Base-by-base conservation (phyloP, 441 rosid genomes). In the Cnidoscolus chayamansa region DNA sequence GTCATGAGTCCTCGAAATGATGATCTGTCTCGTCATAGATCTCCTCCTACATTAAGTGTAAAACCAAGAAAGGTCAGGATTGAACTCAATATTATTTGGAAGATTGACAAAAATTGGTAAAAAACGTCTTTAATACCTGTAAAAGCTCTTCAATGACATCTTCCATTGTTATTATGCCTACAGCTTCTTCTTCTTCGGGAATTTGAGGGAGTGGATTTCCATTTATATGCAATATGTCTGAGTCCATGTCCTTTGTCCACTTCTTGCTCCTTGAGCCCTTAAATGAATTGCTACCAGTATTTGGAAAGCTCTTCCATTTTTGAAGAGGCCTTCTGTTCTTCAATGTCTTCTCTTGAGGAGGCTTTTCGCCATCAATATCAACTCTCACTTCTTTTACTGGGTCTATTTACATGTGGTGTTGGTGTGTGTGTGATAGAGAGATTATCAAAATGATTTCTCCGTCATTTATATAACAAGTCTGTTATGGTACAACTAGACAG, bases 111-210 rank as follows among this genome's bases (percentile, higher is more conserved):
- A 40, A 40, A 3, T 40, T 40, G 45, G 59, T 40, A 40, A 40
- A 40, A 40, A 40, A 7, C 58, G 37, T 2, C 30, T 32, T 16
- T 11, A 12, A n/a, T 80, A 90, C 98, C 92, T 95, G 98, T 77
- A 95, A 79, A 75, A 93, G 94, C 81, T 95, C 98, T 82, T 95
- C 98, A 67, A 95, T 95, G 79, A 95, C 97, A 84, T 95, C 99
- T 80, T 95, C 98, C 98, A 93, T 95, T 54, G 98, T 93, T 72
- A 95, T 90, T 72, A 95, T 69, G 73, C 97, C 99, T 0, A 93
- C 90, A 6, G 92, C 94, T 84, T 90, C 98, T 80, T 90, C 97
- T 79, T 90, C 98, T 74, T 90, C 93, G 0, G 88, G 85, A 37
- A 88, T 87, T 76, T 80, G 81, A 4, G 97, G 94, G 10, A 91